Conservation (phyloP, 495 filamentous ascomycete species). For the Aspergillus conjunctus region DNA sequence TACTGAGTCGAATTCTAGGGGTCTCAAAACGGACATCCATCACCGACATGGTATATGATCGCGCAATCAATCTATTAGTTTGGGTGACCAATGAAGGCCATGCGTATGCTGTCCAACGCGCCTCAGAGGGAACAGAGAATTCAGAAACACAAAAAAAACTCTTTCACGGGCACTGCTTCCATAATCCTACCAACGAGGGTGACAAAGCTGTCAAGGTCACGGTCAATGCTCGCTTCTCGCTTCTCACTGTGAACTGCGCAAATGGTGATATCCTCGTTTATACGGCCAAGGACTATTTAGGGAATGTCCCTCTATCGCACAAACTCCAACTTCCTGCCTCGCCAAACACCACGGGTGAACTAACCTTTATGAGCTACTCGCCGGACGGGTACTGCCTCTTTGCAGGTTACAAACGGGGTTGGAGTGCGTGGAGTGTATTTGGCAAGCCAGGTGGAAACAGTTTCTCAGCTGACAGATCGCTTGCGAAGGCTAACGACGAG, state of each 20-base stretch:
- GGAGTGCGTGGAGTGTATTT: conserved; percentile 96
- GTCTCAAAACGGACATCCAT: conserved; percentile 74
- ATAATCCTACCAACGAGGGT: conserved; percentile 61
- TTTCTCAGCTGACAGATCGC: conserved; percentile 66
- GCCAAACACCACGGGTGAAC: conserved; percentile 59
- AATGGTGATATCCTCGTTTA: conserved; percentile 85
- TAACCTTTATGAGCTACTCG: conserved; percentile 83
- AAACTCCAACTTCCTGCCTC: conserved; percentile 68
- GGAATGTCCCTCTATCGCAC: conserved; percentile 91
- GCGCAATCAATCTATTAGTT: conserved; percentile 93
- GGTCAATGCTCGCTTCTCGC: conserved; percentile 91
- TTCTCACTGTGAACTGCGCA: conserved; percentile 83
- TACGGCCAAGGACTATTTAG: conserved; percentile 86
- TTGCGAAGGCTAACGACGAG: conserved; percentile 70
- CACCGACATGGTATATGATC: conserved; percentile 88
- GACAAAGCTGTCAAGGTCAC: conserved; percentile 71
- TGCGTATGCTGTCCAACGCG: conserved; percentile 88
- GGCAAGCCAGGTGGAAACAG: conserved; percentile 84
- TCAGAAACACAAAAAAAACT: conserved; percentile 57
- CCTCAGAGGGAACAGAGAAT: conserved; percentile 35
- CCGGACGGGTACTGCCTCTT: conserved; percentile 97
- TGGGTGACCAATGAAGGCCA: conserved; percentile 92
- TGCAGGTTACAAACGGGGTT: conserved; percentile 88
- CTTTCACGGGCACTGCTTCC: conserved; percentile 91
- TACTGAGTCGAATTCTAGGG: conserved; percentile 85